Evolutionary conservation across 805 yeast genomes (phyloP).

Genomic region (Starmerella etchellsii): DNA sequence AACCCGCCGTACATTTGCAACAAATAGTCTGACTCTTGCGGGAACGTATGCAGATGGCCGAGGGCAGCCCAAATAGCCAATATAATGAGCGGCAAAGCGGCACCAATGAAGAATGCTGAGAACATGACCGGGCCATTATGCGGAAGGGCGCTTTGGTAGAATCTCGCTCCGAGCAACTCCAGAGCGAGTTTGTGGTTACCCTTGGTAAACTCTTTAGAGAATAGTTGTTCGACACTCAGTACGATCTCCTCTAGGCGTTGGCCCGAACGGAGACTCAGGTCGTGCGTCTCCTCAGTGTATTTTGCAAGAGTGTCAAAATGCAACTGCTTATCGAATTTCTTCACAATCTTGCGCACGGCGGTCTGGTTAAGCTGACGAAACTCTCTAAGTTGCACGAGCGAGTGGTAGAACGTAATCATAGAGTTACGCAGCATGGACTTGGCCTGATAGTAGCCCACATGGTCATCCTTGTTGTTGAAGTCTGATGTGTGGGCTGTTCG

Average conservation of each 20-base stretch:
- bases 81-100: conserved; percentile 53
- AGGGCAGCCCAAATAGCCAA: conserved; percentile 46
- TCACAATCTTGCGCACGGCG: conserved; percentile 77
- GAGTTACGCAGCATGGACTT: conserved; percentile 57
- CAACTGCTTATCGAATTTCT: conserved; percentile 71
- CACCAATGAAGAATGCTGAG: conserved; percentile 59
- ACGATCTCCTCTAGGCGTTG: conserved; percentile 55
- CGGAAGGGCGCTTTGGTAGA: conserved; percentile 21
- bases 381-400: conserved; percentile 54
- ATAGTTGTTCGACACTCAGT: conserved; percentile 53
- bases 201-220: conserved; percentile 50
- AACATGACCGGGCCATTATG: conserved; percentile 36
- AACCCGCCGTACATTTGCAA: conserved; percentile 93
- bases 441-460: conserved; percentile 49
- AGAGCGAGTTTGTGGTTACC: conserved; percentile 61
- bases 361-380: conserved; percentile 70
- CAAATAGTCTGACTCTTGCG: conserved; percentile 43
- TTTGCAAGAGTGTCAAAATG: conserved; percentile 34
- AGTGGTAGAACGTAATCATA: conserved; percentile 56
- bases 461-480: conserved; percentile 15
- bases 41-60: conserved; percentile 29
- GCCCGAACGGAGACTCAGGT: conserved; percentile 36
- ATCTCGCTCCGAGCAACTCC: conserved; percentile 48
- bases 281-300: conserved; percentile 45
- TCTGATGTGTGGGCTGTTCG: conserved; percentile 9